These are phyloP conservation scores for Rhodotorula toruloides DNA, from an alignment of 768 basidiomycete genomes.

Conservation along the genomic window DNA sequence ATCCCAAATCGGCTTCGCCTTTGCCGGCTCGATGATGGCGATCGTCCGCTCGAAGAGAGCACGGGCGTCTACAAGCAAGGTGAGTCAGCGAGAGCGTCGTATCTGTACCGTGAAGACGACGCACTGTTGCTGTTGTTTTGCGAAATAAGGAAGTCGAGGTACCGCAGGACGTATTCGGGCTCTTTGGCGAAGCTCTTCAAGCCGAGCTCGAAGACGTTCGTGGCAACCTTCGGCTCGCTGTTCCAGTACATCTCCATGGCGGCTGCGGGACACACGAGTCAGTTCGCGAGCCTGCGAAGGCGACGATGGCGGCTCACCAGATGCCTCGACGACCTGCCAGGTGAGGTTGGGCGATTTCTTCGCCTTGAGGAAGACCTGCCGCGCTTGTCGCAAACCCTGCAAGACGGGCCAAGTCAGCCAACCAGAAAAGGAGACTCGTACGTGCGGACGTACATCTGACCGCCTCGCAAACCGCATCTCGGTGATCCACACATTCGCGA, in stretches of 20 bases:
- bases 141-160: constrained; percentile 85
- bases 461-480: constrained; percentile 89
- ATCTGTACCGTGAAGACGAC: too few relatives aligned
- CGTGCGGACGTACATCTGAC: constrained; percentile 55
- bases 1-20: constrained; percentile 84
- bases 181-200: constrained; percentile 78
- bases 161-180: constrained; percentile 65
- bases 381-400: constrained; percentile 67
- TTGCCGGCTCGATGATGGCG: constrained; percentile 60
- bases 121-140: constrained; percentile 92
- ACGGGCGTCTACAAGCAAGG: constrained; percentile 66
- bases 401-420: not conserved
- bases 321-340: constrained; percentile 89
- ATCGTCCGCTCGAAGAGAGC: constrained; percentile 91
- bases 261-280: constrained; percentile 52
- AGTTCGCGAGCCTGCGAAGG: not conserved
- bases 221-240: constrained; percentile 70
- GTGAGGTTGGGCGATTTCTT: constrained; percentile 56
- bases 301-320: not conserved
- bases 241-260: constrained; percentile 90
- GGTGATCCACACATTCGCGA: constrained; percentile 69
- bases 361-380: constrained; percentile 73
- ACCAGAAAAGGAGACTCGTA: not conserved
- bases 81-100: not conserved
- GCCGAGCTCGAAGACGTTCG: constrained; percentile 89